Base-by-base conservation (phyloP, 208 protist genomes). In the Trichomonas vaginalis region DNA sequence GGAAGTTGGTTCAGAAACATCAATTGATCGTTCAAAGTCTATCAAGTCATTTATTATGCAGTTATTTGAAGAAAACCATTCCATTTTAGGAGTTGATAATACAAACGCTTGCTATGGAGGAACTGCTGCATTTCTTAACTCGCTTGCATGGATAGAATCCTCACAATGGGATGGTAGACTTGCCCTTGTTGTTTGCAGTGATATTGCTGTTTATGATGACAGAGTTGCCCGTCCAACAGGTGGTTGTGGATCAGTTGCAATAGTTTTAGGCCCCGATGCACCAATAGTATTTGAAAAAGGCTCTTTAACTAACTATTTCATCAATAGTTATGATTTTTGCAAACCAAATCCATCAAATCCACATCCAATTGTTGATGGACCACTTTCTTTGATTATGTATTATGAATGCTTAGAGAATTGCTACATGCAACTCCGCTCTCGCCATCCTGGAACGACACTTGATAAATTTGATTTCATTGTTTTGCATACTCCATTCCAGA, bases 81-180 rank as follows among this genome's bases (percentile, higher is more conserved):
- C n/a, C n/a, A 82, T 95, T 12, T 1, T 95, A 79, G 98, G 98
- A 87, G 96, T 98, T 46, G 98, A 98, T 86, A 97, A 96, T 23
- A 98, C 97, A 62, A 98, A 99, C 83, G 98, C 98, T 14, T 99
- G 98, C 96, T 99, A 99, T 96, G 98, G 98, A 47, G 98, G 98
- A 86, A 99, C 98, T 39, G 96, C 96, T 48, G 98, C 98, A 1
- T 96, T 99, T 2, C 97, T 98, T 62, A 98, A 99, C 96, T 96
- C 97, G 14, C 56, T 98, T 46, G 97, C 96, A 86, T 99, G 98
- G 98, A 96, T 98, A 0, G 97, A 98, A 95, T 96, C 96, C 0
- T 95, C 62, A 4, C 95, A 96, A 15, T 98, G 98, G 97, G 98
- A 98, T 97, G 98, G 98, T 32, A 96, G 97, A 32, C 98, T 97